Percentiles rank a stretch among this genome's conserved stretches.
phyloP scores from a whole-genome alignment of 2,329 filamentous ascomycete genomes.

The Pyricularia grisea region DNA sequence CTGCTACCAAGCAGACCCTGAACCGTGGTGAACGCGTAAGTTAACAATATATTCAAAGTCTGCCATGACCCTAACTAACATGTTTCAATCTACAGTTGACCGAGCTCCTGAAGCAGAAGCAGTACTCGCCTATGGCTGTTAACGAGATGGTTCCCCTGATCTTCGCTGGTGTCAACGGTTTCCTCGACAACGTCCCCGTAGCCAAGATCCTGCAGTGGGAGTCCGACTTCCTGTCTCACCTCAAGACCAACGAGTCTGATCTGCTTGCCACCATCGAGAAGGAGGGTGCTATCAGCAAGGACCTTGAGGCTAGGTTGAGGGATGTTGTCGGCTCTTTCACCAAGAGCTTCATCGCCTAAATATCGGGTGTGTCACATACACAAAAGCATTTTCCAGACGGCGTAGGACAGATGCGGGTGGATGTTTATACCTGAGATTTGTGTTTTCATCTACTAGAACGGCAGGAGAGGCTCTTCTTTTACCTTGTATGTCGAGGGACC shows the following conservation, averaged over 20 bases:
- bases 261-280: conserved; percentile 82
- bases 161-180: conserved; percentile 98
- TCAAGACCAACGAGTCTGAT: conserved; percentile 83
- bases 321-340: conserved; percentile 73
- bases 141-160: conserved; percentile 99
- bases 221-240: conserved; percentile 83
- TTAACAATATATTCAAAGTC: conserved; percentile 13
- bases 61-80: conserved; percentile 13
- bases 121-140: conserved; percentile 97
- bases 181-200: conserved; percentile 82
- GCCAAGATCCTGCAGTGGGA: conserved; percentile 90
- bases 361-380: conserved; percentile 19
- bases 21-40: conserved; percentile 94
- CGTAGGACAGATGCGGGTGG: conserved; percentile 18
- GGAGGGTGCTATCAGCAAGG: conserved; percentile 94
- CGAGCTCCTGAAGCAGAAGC: conserved; percentile 99
- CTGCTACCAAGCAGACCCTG: conserved; percentile 97
- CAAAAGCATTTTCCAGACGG: conserved; percentile 15
- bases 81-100: conserved; percentile 49
- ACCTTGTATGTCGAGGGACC: conserved; percentile 35
- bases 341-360: conserved; percentile 75
- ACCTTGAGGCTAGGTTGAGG: conserved; percentile 74
- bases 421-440: conserved; percentile 19
- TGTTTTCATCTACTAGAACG: conserved; percentile 5
- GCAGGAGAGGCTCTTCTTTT: conserved; percentile 5